These are phyloP conservation scores for Neurospora sp. DNA, from an alignment of 495 filamentous ascomycete species.

Conservation along the genomic window DNA sequence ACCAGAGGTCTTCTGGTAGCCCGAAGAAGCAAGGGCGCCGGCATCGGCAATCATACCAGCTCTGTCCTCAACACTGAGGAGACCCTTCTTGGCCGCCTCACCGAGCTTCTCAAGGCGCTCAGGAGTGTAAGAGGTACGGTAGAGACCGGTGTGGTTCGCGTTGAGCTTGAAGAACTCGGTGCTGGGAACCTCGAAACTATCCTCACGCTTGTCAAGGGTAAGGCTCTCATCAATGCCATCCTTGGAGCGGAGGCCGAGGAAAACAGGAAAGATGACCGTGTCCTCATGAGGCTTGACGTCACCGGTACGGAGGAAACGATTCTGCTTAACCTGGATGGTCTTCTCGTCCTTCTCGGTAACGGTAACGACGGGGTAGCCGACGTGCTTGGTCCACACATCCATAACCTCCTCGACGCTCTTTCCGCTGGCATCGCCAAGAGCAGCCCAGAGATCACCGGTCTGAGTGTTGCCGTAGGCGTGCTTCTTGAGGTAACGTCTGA, in stretches of 20 bases:
- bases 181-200: conserved; percentile 54
- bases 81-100: conserved; percentile 71
- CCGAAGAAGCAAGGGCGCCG: conserved; percentile 78
- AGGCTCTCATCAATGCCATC: conserved; percentile 51
- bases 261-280: conserved; percentile 64
- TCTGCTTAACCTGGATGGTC: conserved; percentile 60
- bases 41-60: conserved; percentile 95
- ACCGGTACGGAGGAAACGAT: conserved; percentile 63
- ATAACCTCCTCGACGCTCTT: conserved; percentile 75
- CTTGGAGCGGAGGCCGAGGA: conserved; percentile 58
- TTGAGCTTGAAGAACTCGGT: conserved; percentile 71
- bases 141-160: conserved; percentile 64
- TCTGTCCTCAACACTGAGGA: conserved; percentile 86
- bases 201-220: conserved; percentile 63
- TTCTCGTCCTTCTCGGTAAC: conserved; percentile 52
- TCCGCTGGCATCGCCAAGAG: conserved; percentile 80
- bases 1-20: conserved; percentile 88
- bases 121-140: conserved; percentile 60
- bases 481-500: conserved; percentile 86
- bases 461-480: conserved; percentile 81
- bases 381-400: conserved; percentile 71
- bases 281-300: conserved; percentile 80
- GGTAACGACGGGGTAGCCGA: conserved; percentile 63
- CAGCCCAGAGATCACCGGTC: conserved; percentile 85
- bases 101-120: conserved; percentile 61